Conservation (phyloP, 2,329 filamentous ascomycete genomes). For the Botryotinia convoluta region DNA sequence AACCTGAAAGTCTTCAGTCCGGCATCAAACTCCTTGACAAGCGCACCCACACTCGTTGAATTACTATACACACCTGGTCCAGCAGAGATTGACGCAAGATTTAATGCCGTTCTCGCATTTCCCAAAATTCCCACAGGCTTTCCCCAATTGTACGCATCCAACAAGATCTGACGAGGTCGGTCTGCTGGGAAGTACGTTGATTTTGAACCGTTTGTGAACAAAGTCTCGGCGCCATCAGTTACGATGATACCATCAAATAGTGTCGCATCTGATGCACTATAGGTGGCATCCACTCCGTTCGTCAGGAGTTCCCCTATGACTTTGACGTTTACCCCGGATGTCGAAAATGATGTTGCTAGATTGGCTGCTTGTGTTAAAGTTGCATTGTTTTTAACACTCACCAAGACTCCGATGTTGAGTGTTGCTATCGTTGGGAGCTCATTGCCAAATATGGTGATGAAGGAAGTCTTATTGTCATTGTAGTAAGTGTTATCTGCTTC, state of each 20-base stretch:
- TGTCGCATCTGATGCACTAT: constrained; percentile 61
- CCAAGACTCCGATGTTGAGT: constrained; percentile 62
- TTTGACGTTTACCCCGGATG: constrained; percentile 53
- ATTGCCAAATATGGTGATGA: constrained; percentile 57
- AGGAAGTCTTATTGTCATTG: constrained; percentile 63
- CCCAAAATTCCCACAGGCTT: constrained; percentile 57
- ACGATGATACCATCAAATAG: constrained; percentile 64
- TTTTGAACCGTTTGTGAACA: constrained; percentile 47
- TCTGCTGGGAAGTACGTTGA: constrained; percentile 62
- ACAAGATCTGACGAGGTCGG: constrained; percentile 61
- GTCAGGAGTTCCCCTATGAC: constrained; percentile 60
- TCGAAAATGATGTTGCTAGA: constrained; percentile 50
- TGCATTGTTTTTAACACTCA: constrained; percentile 29
- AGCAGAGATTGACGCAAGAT: neutral
- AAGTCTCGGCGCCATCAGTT: constrained; percentile 49
- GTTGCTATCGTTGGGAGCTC: constrained; percentile 60
- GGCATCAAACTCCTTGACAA: constrained; percentile 50
- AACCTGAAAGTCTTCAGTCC: constrained; percentile 66
- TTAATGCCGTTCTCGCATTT: neutral
- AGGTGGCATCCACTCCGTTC: constrained; percentile 58
- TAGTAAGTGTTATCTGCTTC: constrained; percentile 62
- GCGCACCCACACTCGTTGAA: constrained; percentile 5
- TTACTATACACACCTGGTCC: constrained; percentile 7
- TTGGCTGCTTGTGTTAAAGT: constrained; percentile 48
- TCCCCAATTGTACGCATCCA: constrained; percentile 63